Percentiles rank a stretch among this genome's conserved stretches.
Evolutionary conservation across 352 stramenopile genomes (phyloP).

Genomic region (Globisporangium solare): DNA sequence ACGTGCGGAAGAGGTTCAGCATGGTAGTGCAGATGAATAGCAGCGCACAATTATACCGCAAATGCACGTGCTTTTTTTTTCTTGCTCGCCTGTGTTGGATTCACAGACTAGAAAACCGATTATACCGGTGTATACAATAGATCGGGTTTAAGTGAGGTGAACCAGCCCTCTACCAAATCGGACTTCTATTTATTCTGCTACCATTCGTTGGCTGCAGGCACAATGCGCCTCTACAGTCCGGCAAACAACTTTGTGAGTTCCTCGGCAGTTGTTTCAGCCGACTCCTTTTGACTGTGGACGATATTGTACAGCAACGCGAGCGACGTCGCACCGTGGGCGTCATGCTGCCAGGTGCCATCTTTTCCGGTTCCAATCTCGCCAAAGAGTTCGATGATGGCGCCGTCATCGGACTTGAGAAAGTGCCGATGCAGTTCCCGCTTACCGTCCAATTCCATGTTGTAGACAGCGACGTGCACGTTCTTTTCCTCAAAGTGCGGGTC

Average conservation of each 20-base stretch:
- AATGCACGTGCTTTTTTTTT: too few relatives aligned
- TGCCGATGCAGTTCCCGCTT: conserved; percentile 72
- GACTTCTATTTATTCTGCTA: too few relatives aligned
- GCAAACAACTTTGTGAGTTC: conserved; percentile 9
- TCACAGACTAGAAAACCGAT: too few relatives aligned
- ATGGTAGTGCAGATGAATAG: too few relatives aligned
- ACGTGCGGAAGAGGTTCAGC: too few relatives aligned
- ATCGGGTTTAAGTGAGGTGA: too few relatives aligned
- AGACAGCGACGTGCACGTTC: conserved; percentile 77
- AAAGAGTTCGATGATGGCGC: conserved; percentile 86
- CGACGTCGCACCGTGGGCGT: conserved; percentile 22
- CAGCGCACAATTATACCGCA: too few relatives aligned
- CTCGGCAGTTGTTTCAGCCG: neutral
- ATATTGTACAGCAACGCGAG: conserved; percentile 52
- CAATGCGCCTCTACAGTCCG: neutral
- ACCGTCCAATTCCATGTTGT: conserved; percentile 62
- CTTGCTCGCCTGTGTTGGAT: too few relatives aligned
- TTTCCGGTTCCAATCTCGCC: conserved; percentile 37
- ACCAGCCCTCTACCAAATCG: too few relatives aligned
- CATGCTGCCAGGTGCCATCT: conserved; percentile 37
- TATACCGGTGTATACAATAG: too few relatives aligned
- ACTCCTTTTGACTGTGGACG: conserved; percentile 34
- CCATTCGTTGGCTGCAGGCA: too few relatives aligned
- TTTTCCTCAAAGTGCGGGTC: conserved; percentile 60
- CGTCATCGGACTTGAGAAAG: conserved; percentile 82